Evolutionary conservation across 257 asterid species (phyloP).

Genomic region (Fraxinus pennsylvanica): DNA sequence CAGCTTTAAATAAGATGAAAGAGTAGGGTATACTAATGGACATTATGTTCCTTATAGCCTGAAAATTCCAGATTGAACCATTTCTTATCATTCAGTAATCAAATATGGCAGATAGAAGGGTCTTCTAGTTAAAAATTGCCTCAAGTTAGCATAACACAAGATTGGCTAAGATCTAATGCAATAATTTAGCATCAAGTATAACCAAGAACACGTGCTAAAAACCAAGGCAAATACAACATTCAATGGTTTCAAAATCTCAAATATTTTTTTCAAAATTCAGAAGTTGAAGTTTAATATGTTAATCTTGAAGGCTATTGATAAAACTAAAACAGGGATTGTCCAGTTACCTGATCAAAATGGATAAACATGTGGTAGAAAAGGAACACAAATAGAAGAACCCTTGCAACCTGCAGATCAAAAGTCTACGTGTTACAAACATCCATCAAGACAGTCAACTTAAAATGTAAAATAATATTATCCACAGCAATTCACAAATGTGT

Average conservation of each 20-base stretch:
- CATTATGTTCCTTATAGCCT: not conserved
- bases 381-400: constrained; percentile 69
- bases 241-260: not conserved
- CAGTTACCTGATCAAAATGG: constrained; percentile 83
- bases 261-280: not conserved
- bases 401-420: constrained; percentile 67
- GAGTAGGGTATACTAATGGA: not conserved
- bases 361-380: constrained; percentile 72
- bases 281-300: not conserved
- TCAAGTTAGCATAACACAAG: not conserved
- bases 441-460: constrained; percentile 18
- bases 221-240: not conserved
- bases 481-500: not conserved
- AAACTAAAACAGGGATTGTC: not conserved
- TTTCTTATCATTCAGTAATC: not conserved
- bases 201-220: not conserved
- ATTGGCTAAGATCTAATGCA: not conserved
- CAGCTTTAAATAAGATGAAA: not conserved
- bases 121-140: not conserved
- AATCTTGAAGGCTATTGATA: not conserved
- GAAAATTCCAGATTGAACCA: not conserved
- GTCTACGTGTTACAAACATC: constrained; percentile 20
- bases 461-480: constrained; percentile 9
- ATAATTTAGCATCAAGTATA: not conserved
- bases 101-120: not conserved